Base-by-base conservation (phyloP, 1,139 yeast species). In the Tardiomyces blankii region DNA sequence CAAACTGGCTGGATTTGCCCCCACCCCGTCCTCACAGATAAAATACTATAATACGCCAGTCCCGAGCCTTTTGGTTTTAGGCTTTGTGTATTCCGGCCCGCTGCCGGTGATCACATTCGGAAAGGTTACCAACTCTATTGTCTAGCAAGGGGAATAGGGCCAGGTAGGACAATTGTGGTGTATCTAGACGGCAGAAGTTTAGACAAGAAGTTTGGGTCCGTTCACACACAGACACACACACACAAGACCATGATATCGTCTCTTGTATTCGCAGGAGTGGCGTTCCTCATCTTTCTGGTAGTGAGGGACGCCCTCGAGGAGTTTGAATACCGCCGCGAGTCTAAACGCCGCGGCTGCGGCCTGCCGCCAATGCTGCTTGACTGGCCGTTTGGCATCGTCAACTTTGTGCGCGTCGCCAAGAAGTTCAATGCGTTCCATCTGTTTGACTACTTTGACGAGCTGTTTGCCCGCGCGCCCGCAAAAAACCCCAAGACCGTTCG, bases 321-420 rank as follows among this genome's bases (percentile, higher is more conserved):
- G 16, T 13, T 30, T 9, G 16, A 25, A 11, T 44, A 44, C 33
- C 38, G 41, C 19, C 39, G 30, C 14, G 16, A 25, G 33, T 32
- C 44, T 13, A 38, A 14, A 4, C 18, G 30, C 8, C 23, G 19
- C 18, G 21, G 30, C 3, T 44, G 47, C 27, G 42, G 40, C 16
- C 14, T 35, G 8, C 32, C 42, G 11, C 16, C 18, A 7, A 44
- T 41, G 30, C 12, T 14, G 27, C 38, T 44, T 13, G 14, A 39
- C n/a, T 45, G 43, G 42, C 47, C 47, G 14, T 42, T 45, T 35
- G 45, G 47, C 21, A n/a, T 45, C 27, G 16, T 14, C 35, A 30
- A 30, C 35, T 30, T 30, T 30, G 35, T 30, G 16, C 35, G 35
- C 35, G 35, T 30, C 35, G 35, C 35, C 35, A 30, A 30, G 35